Evolutionary conservation across 352 stramenopile genomes (phyloP), one percentile per base, ranked within the genome.

Genomic region (Thalassiosira exigua): DNA sequence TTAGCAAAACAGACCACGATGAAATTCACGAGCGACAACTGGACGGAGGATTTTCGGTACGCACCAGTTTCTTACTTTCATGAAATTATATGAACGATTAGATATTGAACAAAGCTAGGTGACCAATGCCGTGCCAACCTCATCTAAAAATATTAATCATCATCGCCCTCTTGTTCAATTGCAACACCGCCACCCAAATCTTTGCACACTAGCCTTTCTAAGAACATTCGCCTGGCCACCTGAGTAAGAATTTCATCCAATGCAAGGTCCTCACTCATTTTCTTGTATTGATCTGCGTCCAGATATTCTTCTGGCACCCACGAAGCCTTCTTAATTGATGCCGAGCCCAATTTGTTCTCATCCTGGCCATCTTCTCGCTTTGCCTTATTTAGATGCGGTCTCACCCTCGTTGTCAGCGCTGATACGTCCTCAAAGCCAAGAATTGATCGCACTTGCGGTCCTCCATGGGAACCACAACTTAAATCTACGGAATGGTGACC

Each of bases 171-270:
- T 56, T 29, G 22, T 66, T 66, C 24, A 52, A 66, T 66, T 19
- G 57, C 5, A 1, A 69, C 21, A 48, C 39, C 32, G 30, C 44
- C 56, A 51, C 32, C 64, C 33, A 42, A 17, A 53, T 86, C 74
- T 30, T 72, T 29, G 56, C 87, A 92, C 11, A 92, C 84, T 7
- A 91, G 33, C 26, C 84, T 78, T 58, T 92, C 87, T 27, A 92
- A 56, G 69, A 92, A 92, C 62, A 92, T 89, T 50, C 87, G 42
- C 51, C 80, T 44, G 0, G 84, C 84, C 5, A 82, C 84, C 71
- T 92, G 84, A 2, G 84, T 92, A 12, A 92, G 36, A 26, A 92
- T 84, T 59, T 91, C 84, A 66, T 92, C 87, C 46, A 92, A 54
- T 14, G 87, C 87, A 52, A 92, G 76, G 79, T 90, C 74, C 46